Conservation (phyloP, 208 protist genomes). For the Trypanosoma scelopori region DNA sequence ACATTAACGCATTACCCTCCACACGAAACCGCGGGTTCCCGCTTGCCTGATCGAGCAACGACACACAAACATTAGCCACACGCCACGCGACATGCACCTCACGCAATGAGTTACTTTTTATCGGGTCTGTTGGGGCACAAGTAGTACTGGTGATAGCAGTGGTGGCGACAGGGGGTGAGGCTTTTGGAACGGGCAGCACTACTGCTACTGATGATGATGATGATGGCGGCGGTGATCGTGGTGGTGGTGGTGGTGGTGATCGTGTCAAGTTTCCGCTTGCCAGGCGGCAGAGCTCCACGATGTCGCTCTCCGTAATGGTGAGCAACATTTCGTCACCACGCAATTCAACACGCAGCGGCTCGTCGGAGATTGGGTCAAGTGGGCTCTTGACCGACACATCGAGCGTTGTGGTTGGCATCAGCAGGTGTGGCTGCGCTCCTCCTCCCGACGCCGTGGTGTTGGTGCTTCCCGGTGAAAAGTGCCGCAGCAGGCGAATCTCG, state of each 20-base stretch:
- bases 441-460: neutral
- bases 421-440: neutral
- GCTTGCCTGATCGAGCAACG: slow-evolving; percentile 14
- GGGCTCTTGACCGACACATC: slow-evolving; percentile 57
- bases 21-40: slow-evolving; percentile 19
- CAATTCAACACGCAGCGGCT: slow-evolving; percentile 49
- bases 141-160: neutral
- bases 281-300: slow-evolving; percentile 60
- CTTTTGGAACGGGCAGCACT: neutral
- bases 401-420: slow-evolving; percentile 54
- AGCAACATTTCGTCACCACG: slow-evolving; percentile 51
- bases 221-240: neutral
- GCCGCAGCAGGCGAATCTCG: slow-evolving; percentile 56
- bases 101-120: neutral
- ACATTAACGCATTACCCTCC: slow-evolving; percentile 15
- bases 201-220: neutral
- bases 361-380: slow-evolving; percentile 55
- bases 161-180: neutral
- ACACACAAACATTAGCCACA: slow-evolving; percentile 12
- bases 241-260: slow-evolving; percentile 14
- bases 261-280: slow-evolving; percentile 65
- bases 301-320: slow-evolving; percentile 39
- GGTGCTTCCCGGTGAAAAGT: neutral
- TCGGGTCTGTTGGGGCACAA: neutral
- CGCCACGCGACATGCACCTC: slow-evolving; percentile 24